phyloP scores from a whole-genome alignment of 2,329 filamentous ascomycete genomes.

The Clarireedia paspali region DNA sequence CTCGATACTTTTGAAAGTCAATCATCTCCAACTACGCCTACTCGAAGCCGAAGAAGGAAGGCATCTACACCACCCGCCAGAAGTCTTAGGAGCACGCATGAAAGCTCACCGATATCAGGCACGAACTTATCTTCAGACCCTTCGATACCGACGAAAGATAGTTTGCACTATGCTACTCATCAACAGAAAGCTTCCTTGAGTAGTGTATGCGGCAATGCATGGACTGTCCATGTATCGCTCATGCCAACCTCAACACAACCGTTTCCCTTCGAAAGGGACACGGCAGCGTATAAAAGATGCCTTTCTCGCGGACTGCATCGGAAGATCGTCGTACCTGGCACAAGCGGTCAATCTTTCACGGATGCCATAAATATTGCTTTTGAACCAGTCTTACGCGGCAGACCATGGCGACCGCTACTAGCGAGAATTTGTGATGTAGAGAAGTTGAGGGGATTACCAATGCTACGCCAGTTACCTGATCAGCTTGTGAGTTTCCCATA shows the following conservation, averaged over 20 bases:
- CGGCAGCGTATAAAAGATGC: constrained; percentile 52
- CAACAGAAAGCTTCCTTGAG: constrained; percentile 16
- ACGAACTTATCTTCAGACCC: neutral
- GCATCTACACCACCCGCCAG: constrained; percentile 25
- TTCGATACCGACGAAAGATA: neutral
- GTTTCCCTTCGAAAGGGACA: constrained; percentile 56
- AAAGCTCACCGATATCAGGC: constrained; percentile 10
- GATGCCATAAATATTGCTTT: constrained; percentile 44
- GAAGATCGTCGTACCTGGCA: constrained; percentile 45
- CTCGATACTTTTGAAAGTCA: constrained; percentile 23
- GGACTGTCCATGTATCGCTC: constrained; percentile 54
- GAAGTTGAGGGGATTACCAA: constrained; percentile 47
- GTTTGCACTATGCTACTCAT: constrained; percentile 16
- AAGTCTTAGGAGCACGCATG: constrained; percentile 6
- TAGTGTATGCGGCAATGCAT: constrained; percentile 32
- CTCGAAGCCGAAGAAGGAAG: constrained; percentile 20
- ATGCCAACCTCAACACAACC: constrained; percentile 45
- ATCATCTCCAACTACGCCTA: neutral
- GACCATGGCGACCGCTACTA: constrained; percentile 50
- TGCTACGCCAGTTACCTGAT: constrained; percentile 46
- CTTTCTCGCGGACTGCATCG: constrained; percentile 52
- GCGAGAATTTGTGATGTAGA: constrained; percentile 50
- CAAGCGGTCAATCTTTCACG: constrained; percentile 41
- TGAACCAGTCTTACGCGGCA: constrained; percentile 39
- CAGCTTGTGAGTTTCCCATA: constrained; percentile 30